Conservation (phyloP, 768 basidiomycete genomes). For the Pholiota microspora region DNA sequence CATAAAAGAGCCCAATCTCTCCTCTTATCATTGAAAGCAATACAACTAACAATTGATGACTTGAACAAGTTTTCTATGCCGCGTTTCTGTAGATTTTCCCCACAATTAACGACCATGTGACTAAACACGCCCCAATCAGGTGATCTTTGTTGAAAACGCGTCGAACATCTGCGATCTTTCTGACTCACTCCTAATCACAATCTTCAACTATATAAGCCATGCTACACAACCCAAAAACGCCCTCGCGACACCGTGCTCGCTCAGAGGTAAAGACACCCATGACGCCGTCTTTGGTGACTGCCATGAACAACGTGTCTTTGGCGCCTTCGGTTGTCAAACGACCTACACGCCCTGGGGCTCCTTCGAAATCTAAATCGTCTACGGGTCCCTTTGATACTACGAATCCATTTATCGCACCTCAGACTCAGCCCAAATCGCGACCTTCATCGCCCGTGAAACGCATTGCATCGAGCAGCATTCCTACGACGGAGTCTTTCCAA, state of each 20-base stretch:
- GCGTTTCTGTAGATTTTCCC: too few species aligned
- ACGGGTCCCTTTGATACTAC: slow-evolving; percentile 44
- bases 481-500: slow-evolving; percentile 51
- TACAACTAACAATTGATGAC: too few species aligned
- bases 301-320: slow-evolving; percentile 41
- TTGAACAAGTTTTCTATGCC: too few species aligned
- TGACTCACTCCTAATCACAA: neutral
- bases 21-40: too few species aligned
- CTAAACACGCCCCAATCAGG: slow-evolving; percentile 9
- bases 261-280: slow-evolving; percentile 51
- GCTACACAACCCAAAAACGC: slow-evolving; percentile 41
- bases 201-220: slow-evolving; percentile 4
- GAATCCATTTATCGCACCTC: slow-evolving; percentile 59
- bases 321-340: slow-evolving; percentile 29
- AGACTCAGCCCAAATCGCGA: slow-evolving; percentile 34
- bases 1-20: too few species aligned
- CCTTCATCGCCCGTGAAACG: slow-evolving; percentile 68
- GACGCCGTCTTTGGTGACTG: slow-evolving; percentile 44
- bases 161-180: neutral
- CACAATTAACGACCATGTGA: neutral
- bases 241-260: slow-evolving; percentile 42
- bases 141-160: slow-evolving; percentile 17
- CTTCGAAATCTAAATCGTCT: slow-evolving; percentile 28
- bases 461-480: slow-evolving; percentile 42
- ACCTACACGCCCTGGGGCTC: slow-evolving; percentile 22